Evolutionary conservation across 2,329 filamentous ascomycete species (phyloP), one percentile per base, ranked within the genome.

Genomic region (Dothistroma pini): DNA sequence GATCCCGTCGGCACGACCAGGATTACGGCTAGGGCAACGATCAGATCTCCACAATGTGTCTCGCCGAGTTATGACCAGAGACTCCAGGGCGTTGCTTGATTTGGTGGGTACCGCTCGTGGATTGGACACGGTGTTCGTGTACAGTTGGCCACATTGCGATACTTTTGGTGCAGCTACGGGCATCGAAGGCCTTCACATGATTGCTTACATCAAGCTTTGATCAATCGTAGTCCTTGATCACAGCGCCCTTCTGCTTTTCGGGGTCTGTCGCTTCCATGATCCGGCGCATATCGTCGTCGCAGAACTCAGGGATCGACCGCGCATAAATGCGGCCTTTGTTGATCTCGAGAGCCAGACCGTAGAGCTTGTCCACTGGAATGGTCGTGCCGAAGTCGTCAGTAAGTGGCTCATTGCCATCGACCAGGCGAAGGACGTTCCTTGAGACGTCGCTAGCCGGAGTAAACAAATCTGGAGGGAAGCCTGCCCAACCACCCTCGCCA

Each of bases 381-480:
- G 31, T 58, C 12, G 48, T 50, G 9, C 62, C 64, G 11, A 62
- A 65, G 8, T 61, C 60, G 53, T 66, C 64, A 16, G 58, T 21
- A 6, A 63, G 14, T 11, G 63, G 60, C 25, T 59, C 52, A 8
- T 41, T 70, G 4, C 70, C 71, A 57, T 76, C 72, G 1, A 75
- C 59, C 2, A 75, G 41, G 50, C 67, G 66, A 9, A 71, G 31
- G 0, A 76, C 72, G 3, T 68, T 66, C 41, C 72, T 66, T 0
- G 70, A 68, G 29, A 76, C 63, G 22, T 64, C 71, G 9, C 69
- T 62, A 10, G 73, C 66, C 2, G 75, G 74, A 10, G 74, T 76
- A 57, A 75, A 75, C 7, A 66, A 69, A 44, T 70, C 59, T n/a
- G 68, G 58, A 19, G 73, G 73, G 31, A 77, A 78, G 2, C 60